These are phyloP conservation scores for Drosera capensis DNA, from an alignment of 148 eudicot species.

Conservation along the genomic window DNA sequence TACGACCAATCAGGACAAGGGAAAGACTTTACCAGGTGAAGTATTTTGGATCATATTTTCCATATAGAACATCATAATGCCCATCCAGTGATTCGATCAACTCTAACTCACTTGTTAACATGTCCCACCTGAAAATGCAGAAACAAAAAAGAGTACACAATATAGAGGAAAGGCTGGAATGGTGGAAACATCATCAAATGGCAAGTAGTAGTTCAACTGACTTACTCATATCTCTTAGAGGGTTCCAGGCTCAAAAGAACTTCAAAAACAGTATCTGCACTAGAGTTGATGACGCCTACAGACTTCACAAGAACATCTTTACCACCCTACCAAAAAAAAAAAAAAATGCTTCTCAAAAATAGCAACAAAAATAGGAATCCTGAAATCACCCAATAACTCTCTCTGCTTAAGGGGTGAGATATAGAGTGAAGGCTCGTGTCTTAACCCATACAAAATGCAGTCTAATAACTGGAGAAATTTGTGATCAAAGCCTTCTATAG, in stretches of 20 bases:
- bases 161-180: too few relatives aligned
- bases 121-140: slow-evolving; percentile 80
- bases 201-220: not conserved
- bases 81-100: slow-evolving; percentile 67
- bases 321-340: slow-evolving; percentile 32
- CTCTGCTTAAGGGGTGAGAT: too few relatives aligned
- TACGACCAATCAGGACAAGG: not conserved
- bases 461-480: too few relatives aligned
- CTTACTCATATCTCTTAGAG: slow-evolving; percentile 85
- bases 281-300: slow-evolving; percentile 71
- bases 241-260: slow-evolving; percentile 59
- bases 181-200: not conserved
- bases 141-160: too few relatives aligned
- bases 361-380: too few relatives aligned
- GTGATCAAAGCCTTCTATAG: too few relatives aligned
- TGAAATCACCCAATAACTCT: too few relatives aligned
- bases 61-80: slow-evolving; percentile 86
- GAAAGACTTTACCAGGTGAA: slow-evolving; percentile 40
- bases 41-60: slow-evolving; percentile 57
- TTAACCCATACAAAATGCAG: too few relatives aligned
- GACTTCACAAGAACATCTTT: slow-evolving; percentile 86
- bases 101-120: slow-evolving; percentile 71
- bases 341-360: too few relatives aligned
- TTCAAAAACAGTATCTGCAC: slow-evolving; percentile 77
- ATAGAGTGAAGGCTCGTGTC: too few relatives aligned